These are phyloP conservation scores for Musa itinerans DNA, from an alignment of 176 grass and related monocot species.

Conservation along the genomic window DNA sequence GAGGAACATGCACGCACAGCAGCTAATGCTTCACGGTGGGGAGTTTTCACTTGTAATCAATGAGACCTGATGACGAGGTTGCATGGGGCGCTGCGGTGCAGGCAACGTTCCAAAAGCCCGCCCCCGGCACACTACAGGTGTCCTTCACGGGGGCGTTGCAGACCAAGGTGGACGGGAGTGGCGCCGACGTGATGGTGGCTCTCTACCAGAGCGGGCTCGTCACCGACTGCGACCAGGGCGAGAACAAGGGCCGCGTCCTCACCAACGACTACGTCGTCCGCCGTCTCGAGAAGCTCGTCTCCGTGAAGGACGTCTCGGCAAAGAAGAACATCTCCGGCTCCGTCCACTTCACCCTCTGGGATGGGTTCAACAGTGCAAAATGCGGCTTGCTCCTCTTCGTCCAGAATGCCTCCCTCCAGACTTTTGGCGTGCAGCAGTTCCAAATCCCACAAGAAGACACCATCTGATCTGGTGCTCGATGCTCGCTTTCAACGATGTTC, in stretches of 20 bases:
- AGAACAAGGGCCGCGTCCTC: slow-evolving; percentile 72
- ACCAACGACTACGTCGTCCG: slow-evolving; percentile 85
- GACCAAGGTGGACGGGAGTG: slow-evolving; percentile 39
- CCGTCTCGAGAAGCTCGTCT: slow-evolving; percentile 61
- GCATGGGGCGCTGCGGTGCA: neutral
- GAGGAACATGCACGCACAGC: neutral
- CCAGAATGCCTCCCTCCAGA: slow-evolving; percentile 47
- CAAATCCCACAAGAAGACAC: neutral
- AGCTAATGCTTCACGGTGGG: neutral
- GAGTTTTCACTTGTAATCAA: neutral
- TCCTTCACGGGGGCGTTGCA: slow-evolving; percentile 52
- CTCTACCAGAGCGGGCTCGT: slow-evolving; percentile 78
- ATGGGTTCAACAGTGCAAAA: slow-evolving; percentile 57
- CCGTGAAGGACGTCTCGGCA: slow-evolving; percentile 41
- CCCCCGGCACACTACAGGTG: slow-evolving; percentile 57
- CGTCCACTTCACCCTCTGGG: slow-evolving; percentile 68
- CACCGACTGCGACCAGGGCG: slow-evolving; percentile 62
- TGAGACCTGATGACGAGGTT: too few species aligned
- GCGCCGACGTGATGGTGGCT: slow-evolving; percentile 65
- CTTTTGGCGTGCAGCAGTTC: slow-evolving; percentile 6
- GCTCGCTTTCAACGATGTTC: too few species aligned
- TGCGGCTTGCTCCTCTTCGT: slow-evolving; percentile 77
- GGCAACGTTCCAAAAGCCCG: slow-evolving; percentile 53
- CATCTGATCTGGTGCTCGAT: neutral
- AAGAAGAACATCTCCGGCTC: slow-evolving; percentile 58